Evolutionary conservation across 2,329 filamentous ascomycete species (phyloP), one percentile per base, ranked within the genome.

Genomic region (Paracorniculantispora psalliotae): DNA sequence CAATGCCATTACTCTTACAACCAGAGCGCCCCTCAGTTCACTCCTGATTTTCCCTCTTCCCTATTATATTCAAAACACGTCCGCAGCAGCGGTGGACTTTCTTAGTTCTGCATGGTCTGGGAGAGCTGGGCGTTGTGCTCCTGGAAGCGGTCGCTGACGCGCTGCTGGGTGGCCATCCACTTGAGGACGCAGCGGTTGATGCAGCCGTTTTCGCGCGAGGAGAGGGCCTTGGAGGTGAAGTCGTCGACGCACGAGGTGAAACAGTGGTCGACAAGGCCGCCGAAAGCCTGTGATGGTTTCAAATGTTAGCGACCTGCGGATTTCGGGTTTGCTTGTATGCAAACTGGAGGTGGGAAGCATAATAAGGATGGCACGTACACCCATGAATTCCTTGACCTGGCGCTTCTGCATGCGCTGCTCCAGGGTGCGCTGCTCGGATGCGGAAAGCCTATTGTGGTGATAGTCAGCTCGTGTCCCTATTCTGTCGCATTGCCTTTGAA

Each of bases 301-400:
- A 37, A 35, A 60, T 50, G 56, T 50, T 58, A 28, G 17, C 43
- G n/a, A n/a, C n/a, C n/a, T n/a, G n/a, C n/a, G 28, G 15, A 26
- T 8, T 17, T 28, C 5, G 15, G 15, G 43, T 55, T 47, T 46
- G 39, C 47, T 15, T 28, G 3, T 30, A 4, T 33, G 9, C 10
- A n/a, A n/a, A n/a, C n/a, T n/a, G n/a, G n/a, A n/a, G 46, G 5
- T 35, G 61, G 33, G 53, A 54, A 54, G 55, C 49, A n/a, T n/a
- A n/a, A n/a, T n/a, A n/a, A n/a, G n/a, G 61, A 59, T 39, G 59
- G 21, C 12, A 81, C 91, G 68, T 83, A 97, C 94, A 69, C 86
- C 90, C 88, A 97, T 96, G 73, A 99, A 97, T 74, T 97, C 93
- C 80, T 96, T 96, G 83, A 99, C 91, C 79, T 99, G 94, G 79